phyloP scores from a whole-genome alignment of 495 filamentous ascomycete genomes.

The Penicillium robsamsonii region DNA sequence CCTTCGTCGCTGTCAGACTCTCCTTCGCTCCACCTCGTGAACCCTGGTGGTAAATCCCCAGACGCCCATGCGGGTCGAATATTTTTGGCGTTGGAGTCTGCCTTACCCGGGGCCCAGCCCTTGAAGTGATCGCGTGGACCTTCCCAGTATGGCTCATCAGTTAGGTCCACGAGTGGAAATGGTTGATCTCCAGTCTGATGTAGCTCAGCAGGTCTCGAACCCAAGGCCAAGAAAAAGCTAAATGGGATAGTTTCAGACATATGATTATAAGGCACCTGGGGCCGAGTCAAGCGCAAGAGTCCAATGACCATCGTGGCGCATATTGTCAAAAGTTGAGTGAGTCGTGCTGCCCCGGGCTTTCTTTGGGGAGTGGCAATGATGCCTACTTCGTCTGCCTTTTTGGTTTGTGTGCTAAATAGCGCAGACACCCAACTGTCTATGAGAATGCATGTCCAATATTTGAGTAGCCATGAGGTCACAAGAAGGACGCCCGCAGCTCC shows the following conservation, averaged over 20 bases:
- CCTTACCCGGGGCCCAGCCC: conserved; percentile 21
- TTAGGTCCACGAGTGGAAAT: conserved; percentile 21
- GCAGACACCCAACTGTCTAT: conserved; percentile 18
- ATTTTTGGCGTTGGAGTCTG: neutral
- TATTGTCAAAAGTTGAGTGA: conserved; percentile 14
- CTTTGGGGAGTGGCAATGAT: neutral
- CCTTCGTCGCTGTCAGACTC: neutral
- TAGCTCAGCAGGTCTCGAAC: neutral
- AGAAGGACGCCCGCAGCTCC: conserved; percentile 14
- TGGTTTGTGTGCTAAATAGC: neutral
- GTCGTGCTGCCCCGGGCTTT: neutral
- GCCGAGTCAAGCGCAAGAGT: conserved; percentile 19
- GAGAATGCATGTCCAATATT: conserved; percentile 8
- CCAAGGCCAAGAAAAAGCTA: conserved; percentile 18
- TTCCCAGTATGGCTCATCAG: conserved; percentile 24
- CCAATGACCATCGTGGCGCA: conserved; percentile 3
- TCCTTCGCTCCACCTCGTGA: conserved; percentile 16
- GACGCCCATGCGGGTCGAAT: conserved; percentile 20
- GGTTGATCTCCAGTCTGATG: conserved; percentile 3
- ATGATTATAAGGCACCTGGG: conserved; percentile 26
- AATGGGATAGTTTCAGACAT: conserved; percentile 29
- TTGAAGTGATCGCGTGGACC: conserved; percentile 20
- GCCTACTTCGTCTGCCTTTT: conserved; percentile 9
- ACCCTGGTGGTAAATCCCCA: conserved; percentile 19
- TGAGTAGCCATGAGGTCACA: conserved; percentile 16